phyloP scores from a whole-genome alignment of 495 filamentous ascomycete genomes.

The Aspergillus asperescens region DNA sequence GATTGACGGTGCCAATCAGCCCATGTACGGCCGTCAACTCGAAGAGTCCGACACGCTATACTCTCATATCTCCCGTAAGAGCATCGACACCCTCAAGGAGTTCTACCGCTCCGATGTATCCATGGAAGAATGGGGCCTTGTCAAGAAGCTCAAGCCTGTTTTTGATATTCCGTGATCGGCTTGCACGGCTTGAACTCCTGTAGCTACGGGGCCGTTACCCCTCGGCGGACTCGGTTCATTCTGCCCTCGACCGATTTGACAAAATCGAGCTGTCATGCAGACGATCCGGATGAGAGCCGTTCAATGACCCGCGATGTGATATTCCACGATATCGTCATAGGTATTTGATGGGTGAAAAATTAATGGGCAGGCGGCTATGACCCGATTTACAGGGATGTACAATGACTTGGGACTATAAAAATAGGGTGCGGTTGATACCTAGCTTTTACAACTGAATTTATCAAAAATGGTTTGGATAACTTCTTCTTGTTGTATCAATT shows the following conservation, averaged over 20 bases:
- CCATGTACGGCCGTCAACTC: conserved; percentile 88
- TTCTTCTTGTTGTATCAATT: background rate
- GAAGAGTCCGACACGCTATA: conserved; percentile 91
- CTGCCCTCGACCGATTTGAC: background rate
- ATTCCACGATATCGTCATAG: conserved; percentile 1
- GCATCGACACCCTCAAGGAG: conserved; percentile 93
- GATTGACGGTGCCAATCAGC: conserved; percentile 94
- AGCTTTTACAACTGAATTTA: conserved; percentile 1
- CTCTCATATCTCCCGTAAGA: conserved; percentile 75
- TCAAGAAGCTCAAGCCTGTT: conserved; percentile 89
- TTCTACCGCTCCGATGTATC: conserved; percentile 87
- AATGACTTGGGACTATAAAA: background rate
- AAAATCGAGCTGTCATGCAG: background rate
- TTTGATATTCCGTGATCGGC: conserved; percentile 75
- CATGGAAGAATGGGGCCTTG: conserved; percentile 87
- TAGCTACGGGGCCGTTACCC: background rate
- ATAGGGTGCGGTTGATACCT: conserved; percentile 6
- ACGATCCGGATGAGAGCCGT: background rate
- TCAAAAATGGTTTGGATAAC: conserved; percentile 1
- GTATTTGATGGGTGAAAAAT: background rate
- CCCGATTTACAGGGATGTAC: background rate
- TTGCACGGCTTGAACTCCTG: background rate
- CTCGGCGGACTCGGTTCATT: background rate
- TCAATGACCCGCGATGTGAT: conserved; percentile 2
- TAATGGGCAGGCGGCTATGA: background rate